Evolutionary conservation across 176 grass and related monocot genomes (phyloP).

Genomic region (Themeda triandra): DNA sequence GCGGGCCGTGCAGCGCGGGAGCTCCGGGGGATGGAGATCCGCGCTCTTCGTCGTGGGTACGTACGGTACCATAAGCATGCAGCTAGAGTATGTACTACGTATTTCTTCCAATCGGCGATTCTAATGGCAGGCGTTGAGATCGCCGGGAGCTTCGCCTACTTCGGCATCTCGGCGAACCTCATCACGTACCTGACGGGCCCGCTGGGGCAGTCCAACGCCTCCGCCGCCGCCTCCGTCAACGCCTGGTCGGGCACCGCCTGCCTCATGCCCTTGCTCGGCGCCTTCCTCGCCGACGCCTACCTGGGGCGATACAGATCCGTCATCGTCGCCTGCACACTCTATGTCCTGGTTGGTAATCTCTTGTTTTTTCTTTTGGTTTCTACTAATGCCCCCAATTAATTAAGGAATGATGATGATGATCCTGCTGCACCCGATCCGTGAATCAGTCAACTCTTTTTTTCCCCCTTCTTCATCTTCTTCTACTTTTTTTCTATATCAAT

Average conservation of each 20-base stretch:
- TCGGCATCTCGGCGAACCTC: constrained; percentile 53
- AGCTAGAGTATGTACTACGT: no score
- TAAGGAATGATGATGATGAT: no score
- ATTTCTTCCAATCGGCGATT: no score
- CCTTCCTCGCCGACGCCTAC: constrained; percentile 59
- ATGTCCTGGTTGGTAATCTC: constrained; percentile 44
- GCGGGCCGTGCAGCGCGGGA: constrained; percentile 24
- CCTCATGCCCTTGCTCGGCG: constrained; percentile 55
- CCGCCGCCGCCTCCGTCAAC: constrained; percentile 58
- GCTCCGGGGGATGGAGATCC: constrained; percentile 55
- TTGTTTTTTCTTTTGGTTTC: no score
- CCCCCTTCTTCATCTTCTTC: no score
- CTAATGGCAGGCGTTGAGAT: constrained; percentile 48
- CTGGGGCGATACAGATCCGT: constrained; percentile 57
- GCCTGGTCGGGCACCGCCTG: constrained; percentile 40
- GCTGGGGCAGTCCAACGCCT: constrained; percentile 48
- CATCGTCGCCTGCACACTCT: constrained; percentile 50
- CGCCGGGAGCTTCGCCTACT: constrained; percentile 53
- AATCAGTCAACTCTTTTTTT: no score
- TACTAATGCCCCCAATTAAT: no score
- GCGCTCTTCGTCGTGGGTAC: constrained; percentile 60
- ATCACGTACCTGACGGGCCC: constrained; percentile 69
- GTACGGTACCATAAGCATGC: no score
- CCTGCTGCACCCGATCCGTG: no score
- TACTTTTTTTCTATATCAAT: no score